Conservation (phyloP, 345 rosid genomes). For the Eucalyptus cloeziana region DNA sequence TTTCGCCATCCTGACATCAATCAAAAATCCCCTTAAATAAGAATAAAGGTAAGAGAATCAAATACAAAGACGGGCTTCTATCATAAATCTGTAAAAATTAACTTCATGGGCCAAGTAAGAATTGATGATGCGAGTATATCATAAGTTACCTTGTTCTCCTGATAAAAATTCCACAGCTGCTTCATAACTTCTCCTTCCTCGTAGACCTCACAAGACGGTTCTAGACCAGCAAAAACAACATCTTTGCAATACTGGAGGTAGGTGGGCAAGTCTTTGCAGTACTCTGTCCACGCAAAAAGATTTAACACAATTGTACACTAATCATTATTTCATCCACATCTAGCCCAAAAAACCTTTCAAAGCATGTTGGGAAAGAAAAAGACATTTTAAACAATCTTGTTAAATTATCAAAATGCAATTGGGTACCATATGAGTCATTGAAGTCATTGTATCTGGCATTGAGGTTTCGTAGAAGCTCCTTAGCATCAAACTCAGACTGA, state of each 20-base stretch:
- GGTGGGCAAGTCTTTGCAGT: neutral
- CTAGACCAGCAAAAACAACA: constrained; percentile 1
- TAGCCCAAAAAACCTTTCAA: neutral
- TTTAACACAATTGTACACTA: neutral
- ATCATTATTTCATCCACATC: neutral
- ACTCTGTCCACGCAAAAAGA: neutral
- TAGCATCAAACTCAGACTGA: constrained; percentile 15
- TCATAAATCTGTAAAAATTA: neutral
- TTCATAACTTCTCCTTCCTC: neutral
- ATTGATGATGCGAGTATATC: neutral
- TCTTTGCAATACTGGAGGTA: constrained; percentile 4
- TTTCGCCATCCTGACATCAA: constrained; percentile 9
- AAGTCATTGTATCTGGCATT: constrained; percentile 25
- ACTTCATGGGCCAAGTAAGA: neutral
- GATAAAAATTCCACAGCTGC: constrained; percentile 51
- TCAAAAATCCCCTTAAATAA: neutral
- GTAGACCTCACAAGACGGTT: neutral
- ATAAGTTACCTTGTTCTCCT: constrained; percentile 28
- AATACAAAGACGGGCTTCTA: neutral
- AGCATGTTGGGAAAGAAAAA: neutral
- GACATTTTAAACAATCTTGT: neutral
- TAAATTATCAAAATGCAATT: neutral
- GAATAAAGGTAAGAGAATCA: neutral
- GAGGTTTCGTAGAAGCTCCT: constrained; percentile 40
- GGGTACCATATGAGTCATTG: constrained; percentile 13